Percentiles rank a stretch among this genome's conserved stretches.
phyloP scores from a whole-genome alignment of 208 protist genomes.

The Endotrypanum monterogeii region DNA sequence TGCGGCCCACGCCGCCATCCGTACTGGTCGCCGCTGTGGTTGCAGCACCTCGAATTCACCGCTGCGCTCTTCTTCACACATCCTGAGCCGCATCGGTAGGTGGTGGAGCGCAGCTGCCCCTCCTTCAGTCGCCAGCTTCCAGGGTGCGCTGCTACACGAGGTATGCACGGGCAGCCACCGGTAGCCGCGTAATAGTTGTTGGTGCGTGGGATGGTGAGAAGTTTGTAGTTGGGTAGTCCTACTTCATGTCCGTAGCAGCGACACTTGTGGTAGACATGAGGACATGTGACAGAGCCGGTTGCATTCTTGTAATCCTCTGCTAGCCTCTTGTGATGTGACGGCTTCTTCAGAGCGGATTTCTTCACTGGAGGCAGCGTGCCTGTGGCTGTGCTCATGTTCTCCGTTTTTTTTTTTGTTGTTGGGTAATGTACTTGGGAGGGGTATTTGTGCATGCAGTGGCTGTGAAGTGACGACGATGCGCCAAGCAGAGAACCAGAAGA shows the following conservation, averaged over 20 bases:
- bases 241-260: conserved; percentile 61
- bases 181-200: conserved; percentile 82
- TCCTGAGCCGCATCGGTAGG: conserved; percentile 39
- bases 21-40: conserved; percentile 62
- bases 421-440: not conserved
- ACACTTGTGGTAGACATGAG: conserved; percentile 47
- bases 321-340: conserved; percentile 8
- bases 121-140: conserved; percentile 70
- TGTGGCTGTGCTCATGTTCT: conserved; percentile 20
- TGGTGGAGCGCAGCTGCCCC: conserved; percentile 57
- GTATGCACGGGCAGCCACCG: conserved; percentile 78
- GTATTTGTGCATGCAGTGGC: not conserved
- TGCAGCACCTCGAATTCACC: conserved; percentile 39
- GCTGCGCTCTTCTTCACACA: conserved; percentile 36
- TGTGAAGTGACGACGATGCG: conserved; percentile 6
- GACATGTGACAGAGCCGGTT: not conserved
- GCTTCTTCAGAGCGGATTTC: conserved; percentile 9
- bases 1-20: conserved; percentile 70
- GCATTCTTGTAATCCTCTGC: conserved; percentile 2
- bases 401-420: not conserved
- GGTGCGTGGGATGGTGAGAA: conserved; percentile 66
- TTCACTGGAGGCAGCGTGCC: conserved; percentile 24
- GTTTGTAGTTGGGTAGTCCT: conserved; percentile 67
- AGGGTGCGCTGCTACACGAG: conserved; percentile 60
- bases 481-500: not conserved